These are phyloP conservation scores for Cavenderia fasciculata DNA, from an alignment of 78 protist species.

Conservation along the genomic window DNA sequence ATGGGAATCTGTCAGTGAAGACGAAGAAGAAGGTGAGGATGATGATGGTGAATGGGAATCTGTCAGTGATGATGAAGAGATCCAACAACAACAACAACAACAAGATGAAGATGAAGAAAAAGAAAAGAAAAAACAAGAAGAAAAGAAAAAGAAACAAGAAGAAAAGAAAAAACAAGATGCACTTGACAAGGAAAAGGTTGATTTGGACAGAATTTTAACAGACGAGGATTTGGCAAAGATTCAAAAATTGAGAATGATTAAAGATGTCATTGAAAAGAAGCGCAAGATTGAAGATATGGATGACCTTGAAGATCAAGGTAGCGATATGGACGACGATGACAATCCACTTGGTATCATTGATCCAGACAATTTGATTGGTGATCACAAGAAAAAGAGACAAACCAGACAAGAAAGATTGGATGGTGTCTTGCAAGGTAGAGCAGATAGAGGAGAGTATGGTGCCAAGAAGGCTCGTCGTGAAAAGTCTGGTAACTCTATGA, in stretches of 20 bases:
- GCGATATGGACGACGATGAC: constrained; percentile 1
- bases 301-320: background rate
- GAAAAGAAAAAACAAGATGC: background rate
- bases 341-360: constrained; percentile 17
- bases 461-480: constrained; percentile 23
- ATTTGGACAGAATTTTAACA: constrained; percentile 21
- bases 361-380: constrained; percentile 11
- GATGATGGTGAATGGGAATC: constrained; percentile 24
- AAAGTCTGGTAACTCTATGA: constrained; percentile 37
- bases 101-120: constrained; percentile 6
- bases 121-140: constrained; percentile 3
- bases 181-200: constrained; percentile 18
- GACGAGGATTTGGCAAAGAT: constrained; percentile 34
- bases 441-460: constrained; percentile 52
- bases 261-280: constrained; percentile 15
- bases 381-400: constrained; percentile 30
- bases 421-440: constrained; percentile 49
- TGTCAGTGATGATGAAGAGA: background rate
- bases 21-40: constrained; percentile 31
- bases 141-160: background rate
- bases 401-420: constrained; percentile 36
- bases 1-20: constrained; percentile 26
- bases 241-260: constrained; percentile 10
- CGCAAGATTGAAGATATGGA: background rate
- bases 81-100: background rate